These are phyloP conservation scores for Claviceps monticola DNA, from an alignment of 2,329 filamentous ascomycete species.

Conservation along the genomic window DNA sequence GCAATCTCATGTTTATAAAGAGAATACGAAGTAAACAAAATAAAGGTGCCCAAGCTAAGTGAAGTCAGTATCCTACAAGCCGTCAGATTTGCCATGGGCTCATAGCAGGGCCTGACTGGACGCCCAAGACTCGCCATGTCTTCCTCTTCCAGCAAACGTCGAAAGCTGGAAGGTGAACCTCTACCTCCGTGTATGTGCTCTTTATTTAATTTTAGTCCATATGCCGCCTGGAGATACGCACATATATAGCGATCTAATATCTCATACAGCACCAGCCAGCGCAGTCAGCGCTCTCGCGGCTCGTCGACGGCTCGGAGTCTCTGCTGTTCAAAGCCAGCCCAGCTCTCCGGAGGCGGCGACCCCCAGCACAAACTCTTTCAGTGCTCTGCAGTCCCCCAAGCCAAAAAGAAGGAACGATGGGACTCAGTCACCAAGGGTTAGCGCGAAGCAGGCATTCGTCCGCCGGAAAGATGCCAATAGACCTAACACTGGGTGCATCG, in stretches of 20 bases:
- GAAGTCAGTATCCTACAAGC: not conserved
- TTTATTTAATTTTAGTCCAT: not conserved
- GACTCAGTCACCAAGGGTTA: slow-evolving; percentile 10
- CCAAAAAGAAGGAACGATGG: slow-evolving; percentile 4
- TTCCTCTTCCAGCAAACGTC: slow-evolving; percentile 19
- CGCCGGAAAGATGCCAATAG: slow-evolving; percentile 2
- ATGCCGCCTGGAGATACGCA: not conserved
- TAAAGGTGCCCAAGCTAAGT: not conserved
- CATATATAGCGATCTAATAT: not conserved
- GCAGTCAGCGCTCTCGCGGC: slow-evolving; percentile 23
- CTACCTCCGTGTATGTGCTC: slow-evolving; percentile 17
- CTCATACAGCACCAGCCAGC: slow-evolving; percentile 12
- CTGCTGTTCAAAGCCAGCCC: slow-evolving; percentile 4
- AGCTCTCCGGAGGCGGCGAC: slow-evolving; percentile 9
- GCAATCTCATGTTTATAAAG: no score
- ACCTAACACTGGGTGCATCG: not conserved
- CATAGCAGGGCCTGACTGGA: not conserved
- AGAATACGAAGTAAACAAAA: not conserved
- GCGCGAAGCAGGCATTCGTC: not conserved
- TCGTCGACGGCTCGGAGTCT: slow-evolving; percentile 15
- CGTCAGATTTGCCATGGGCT: not conserved
- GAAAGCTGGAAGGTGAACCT: slow-evolving; percentile 19
- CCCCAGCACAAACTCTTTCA: slow-evolving; percentile 17
- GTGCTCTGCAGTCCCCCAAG: slow-evolving; percentile 12
- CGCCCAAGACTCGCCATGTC: slow-evolving; percentile 9